Percentiles rank a stretch among this genome's conserved stretches.
Conservation (phyloP, 2,329 filamentous ascomycete genomes). For the Sphaerostilbella broomeana region DNA sequence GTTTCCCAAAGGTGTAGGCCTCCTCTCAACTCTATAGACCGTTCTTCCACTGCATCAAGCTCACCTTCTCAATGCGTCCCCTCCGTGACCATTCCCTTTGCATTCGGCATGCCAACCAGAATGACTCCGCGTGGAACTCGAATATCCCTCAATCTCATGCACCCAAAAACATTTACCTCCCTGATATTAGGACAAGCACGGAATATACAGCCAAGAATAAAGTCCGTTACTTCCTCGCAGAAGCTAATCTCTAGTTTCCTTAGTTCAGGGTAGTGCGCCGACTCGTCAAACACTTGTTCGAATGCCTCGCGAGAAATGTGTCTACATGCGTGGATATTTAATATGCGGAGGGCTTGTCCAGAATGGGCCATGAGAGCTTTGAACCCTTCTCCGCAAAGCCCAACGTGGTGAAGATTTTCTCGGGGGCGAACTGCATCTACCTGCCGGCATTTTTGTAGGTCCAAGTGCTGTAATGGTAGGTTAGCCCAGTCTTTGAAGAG, state of each 20-base stretch:
- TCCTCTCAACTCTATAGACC: no score
- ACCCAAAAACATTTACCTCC: slow-evolving; percentile 57
- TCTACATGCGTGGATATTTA: slow-evolving; percentile 80
- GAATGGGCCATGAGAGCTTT: slow-evolving; percentile 79
- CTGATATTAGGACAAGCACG: slow-evolving; percentile 54
- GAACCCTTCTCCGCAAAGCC: slow-evolving; percentile 71
- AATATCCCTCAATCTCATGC: slow-evolving; percentile 54
- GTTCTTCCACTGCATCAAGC: no score
- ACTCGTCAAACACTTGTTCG: slow-evolving; percentile 61
- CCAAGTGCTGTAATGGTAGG: slow-evolving; percentile 59
- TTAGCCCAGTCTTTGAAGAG: slow-evolving; percentile 77
- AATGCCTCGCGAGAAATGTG: slow-evolving; percentile 71
- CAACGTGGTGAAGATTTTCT: slow-evolving; percentile 58
- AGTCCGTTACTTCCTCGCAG: slow-evolving; percentile 60
- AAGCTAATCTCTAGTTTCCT: slow-evolving; percentile 72
- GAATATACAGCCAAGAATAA: slow-evolving; percentile 58
- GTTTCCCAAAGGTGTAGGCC: no score
- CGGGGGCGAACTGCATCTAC: slow-evolving; percentile 65
- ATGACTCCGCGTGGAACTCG: slow-evolving; percentile 49
- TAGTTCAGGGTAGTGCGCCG: slow-evolving; percentile 59
- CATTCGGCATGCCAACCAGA: slow-evolving; percentile 52
- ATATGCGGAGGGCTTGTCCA: slow-evolving; percentile 52
- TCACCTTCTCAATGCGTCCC: slow-evolving; percentile 29
- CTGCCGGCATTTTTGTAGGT: slow-evolving; percentile 72
- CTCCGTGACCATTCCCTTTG: slow-evolving; percentile 54